A percentile compares a stretch with the other conserved stretches of the same genome.
phyloP scores from a whole-genome alignment of 2,329 filamentous ascomycete genomes.

The Monilinia fructigena region DNA sequence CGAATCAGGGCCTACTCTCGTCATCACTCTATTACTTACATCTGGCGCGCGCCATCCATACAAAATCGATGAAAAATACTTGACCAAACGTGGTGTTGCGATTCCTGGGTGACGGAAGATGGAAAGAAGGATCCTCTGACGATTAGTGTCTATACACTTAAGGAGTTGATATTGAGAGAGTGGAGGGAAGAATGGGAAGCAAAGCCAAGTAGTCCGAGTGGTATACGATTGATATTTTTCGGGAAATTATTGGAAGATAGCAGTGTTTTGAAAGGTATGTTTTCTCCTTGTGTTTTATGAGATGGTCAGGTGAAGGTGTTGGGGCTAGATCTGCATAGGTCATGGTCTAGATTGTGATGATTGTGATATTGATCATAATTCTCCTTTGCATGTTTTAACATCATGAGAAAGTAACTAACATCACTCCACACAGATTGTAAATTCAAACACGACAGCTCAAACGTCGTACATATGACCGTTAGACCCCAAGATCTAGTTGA shows the following conservation, averaged over 20 bases:
- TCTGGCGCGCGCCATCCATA: slow-evolving; percentile 85
- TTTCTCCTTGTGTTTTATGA: neutral
- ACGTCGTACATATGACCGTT: slow-evolving; percentile 93
- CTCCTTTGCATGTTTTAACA: too few species aligned
- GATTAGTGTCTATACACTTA: slow-evolving; percentile 90
- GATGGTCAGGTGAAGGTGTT: too few species aligned
- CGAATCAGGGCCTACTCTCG: slow-evolving; percentile 51
- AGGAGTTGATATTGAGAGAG: slow-evolving; percentile 89
- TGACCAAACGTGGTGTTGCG: slow-evolving; percentile 75
- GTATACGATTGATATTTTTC: slow-evolving; percentile 88
- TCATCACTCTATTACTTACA: slow-evolving; percentile 80
- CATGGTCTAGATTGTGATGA: too few species aligned
- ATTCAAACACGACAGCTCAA: slow-evolving; percentile 70
- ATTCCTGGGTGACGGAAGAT: slow-evolving; percentile 63
- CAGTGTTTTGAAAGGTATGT: slow-evolving; percentile 75
- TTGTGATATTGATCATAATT: too few species aligned
- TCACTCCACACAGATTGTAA: slow-evolving; percentile 62
- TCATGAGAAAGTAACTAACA: too few species aligned
- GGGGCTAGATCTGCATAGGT: too few species aligned
- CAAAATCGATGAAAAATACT: slow-evolving; percentile 82
- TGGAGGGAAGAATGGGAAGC: slow-evolving; percentile 92
- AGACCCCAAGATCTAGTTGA: slow-evolving; percentile 81
- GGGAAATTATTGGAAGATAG: slow-evolving; percentile 91
- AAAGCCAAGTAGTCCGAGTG: slow-evolving; percentile 80
- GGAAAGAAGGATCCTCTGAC: slow-evolving; percentile 75